Evolutionary conservation across 1,139 yeast genomes (phyloP).

Genomic region (Blastobotrys petasosporus): DNA sequence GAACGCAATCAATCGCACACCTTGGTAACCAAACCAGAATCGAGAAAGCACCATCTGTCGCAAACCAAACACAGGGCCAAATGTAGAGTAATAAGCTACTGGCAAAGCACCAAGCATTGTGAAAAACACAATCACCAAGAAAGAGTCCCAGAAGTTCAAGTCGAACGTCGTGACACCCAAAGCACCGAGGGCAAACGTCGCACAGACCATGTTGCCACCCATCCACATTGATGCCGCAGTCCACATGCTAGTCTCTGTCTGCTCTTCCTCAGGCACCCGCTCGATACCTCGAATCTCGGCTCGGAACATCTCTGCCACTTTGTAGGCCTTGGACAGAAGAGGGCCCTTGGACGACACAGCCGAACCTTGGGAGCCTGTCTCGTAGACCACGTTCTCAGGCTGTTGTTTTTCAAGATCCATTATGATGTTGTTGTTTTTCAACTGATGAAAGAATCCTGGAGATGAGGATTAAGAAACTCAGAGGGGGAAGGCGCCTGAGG

Average conservation of each 20-base stretch:
- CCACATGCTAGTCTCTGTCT: constrained; percentile 54
- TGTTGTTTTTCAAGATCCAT: constrained; percentile 55
- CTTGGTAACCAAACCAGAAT: constrained; percentile 67
- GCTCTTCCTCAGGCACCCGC: constrained; percentile 60
- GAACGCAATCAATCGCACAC: constrained; percentile 70
- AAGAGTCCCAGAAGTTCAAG: constrained; percentile 60
- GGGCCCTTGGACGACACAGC: neutral
- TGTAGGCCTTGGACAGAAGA: constrained; percentile 3
- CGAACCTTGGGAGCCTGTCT: constrained; percentile 1
- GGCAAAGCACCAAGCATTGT: constrained; percentile 64
- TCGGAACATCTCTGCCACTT: constrained; percentile 11
- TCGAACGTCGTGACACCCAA: constrained; percentile 53
- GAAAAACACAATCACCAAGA: constrained; percentile 63
- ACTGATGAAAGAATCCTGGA: neutral
- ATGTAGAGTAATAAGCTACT: constrained; percentile 75
- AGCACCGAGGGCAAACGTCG: constrained; percentile 77
- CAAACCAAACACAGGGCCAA: constrained; percentile 80
- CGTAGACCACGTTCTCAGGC: neutral
- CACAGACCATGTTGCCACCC: constrained; percentile 84
- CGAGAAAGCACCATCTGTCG: constrained; percentile 84
- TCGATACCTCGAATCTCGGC: constrained; percentile 67
- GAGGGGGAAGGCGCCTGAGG: too few species aligned
- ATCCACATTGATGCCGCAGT: constrained; percentile 89
- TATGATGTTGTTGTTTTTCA: constrained; percentile 44
- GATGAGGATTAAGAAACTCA: too few species aligned